phyloP scores from a whole-genome alignment of 2,329 filamentous ascomycete genomes.

The Zelopaecilomyces penicillatus region DNA sequence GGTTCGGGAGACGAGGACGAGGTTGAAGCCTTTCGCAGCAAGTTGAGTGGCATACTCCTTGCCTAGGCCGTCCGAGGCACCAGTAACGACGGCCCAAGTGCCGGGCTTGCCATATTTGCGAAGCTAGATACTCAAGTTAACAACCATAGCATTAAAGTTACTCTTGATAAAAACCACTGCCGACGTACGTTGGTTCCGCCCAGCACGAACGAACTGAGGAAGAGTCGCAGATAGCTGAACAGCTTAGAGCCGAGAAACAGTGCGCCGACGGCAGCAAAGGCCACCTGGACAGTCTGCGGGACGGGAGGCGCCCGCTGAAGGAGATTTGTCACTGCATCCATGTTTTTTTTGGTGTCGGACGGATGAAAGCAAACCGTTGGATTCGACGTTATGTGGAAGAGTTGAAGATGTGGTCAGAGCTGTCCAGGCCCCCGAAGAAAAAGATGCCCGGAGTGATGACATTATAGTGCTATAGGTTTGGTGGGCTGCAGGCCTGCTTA shows the following conservation, averaged over 20 bases:
- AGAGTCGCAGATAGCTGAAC: conserved; percentile 49
- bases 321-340: conserved; percentile 20
- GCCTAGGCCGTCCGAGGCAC: conserved; percentile 91
- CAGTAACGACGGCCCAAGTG: conserved; percentile 90
- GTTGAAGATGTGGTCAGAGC: background rate
- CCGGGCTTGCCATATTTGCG: conserved; percentile 84
- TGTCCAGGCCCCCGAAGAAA: too few relatives aligned
- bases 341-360: conserved; percentile 8
- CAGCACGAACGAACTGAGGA: conserved; percentile 62
- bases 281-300: conserved; percentile 37
- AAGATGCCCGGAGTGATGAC: too few relatives aligned
- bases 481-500: too few relatives aligned
- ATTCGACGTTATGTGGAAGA: background rate
- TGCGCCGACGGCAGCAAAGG: conserved; percentile 48
- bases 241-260: conserved; percentile 49
- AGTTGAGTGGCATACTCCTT: conserved; percentile 93
- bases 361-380: background rate
- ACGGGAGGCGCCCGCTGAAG: conserved; percentile 21
- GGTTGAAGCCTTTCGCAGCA: conserved; percentile 84
- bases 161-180: background rate
- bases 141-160: background rate
- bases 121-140: conserved; percentile 39
- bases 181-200: conserved; percentile 50
- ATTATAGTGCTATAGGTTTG: too few relatives aligned
- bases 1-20: conserved; percentile 93